Conservation (phyloP, 2,329 filamentous ascomycete species). For the Aureobasidium sp. region DNA sequence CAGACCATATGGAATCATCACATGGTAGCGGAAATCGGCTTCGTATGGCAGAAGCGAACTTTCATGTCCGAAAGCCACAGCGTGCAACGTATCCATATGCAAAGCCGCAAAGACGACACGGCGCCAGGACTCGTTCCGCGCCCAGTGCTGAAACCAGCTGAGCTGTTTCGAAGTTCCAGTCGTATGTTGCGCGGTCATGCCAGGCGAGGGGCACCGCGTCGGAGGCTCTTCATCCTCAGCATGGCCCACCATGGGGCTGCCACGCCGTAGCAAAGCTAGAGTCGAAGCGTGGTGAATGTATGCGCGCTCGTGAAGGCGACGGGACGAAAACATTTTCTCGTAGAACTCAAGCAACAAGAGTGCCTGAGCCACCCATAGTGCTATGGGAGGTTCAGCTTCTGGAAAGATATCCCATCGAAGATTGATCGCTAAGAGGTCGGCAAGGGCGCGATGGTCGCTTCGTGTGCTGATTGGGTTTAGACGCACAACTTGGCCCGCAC, state of each 20-base stretch:
- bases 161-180: not conserved
- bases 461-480: conserved; percentile 64
- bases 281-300: conserved; percentile 94
- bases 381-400: conserved; percentile 82
- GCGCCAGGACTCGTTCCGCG: conserved; percentile 78
- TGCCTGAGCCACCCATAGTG: conserved; percentile 88
- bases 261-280: conserved; percentile 84
- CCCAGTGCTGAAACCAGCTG: conserved; percentile 92
- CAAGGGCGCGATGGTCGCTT: conserved; percentile 67
- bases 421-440: conserved; percentile 83
- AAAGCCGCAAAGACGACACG: conserved; percentile 87
- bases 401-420: conserved; percentile 90
- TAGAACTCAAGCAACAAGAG: conserved; percentile 80
- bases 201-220: conserved; percentile 1
- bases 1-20: conserved; percentile 84
- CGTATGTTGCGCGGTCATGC: not conserved
- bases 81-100: conserved; percentile 85
- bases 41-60: conserved; percentile 94
- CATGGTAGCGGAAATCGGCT: conserved; percentile 79
- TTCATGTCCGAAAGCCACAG: conserved; percentile 93
- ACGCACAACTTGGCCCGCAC: conserved; percentile 76
- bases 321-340: conserved; percentile 92
- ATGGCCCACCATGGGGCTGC: conserved; percentile 77
- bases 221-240: conserved; percentile 66
- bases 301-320: conserved; percentile 81